phyloP scores from a whole-genome alignment of 768 basidiomycete species.

The Podaxis sp. region DNA sequence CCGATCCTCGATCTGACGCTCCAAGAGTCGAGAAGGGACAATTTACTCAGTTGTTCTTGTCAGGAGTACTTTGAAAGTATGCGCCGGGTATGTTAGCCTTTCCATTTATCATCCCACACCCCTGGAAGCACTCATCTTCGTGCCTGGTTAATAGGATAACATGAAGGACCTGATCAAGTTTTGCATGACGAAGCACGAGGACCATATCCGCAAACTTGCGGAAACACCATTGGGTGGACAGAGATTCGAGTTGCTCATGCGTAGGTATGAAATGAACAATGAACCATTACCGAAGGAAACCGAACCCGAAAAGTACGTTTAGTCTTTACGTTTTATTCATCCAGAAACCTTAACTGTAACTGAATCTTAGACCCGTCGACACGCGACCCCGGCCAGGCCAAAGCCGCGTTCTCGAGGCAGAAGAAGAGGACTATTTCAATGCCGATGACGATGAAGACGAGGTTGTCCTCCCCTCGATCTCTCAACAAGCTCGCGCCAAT shows the following conservation, averaged over 20 bases:
- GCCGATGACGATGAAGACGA: slow-evolving; percentile 73
- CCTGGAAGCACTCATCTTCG: background rate
- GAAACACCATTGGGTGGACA: slow-evolving; percentile 55
- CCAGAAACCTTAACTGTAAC: slow-evolving; percentile 11
- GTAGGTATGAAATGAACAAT: slow-evolving; percentile 89
- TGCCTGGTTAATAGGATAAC: slow-evolving; percentile 60
- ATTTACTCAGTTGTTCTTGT: slow-evolving; percentile 90
- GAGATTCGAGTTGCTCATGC: slow-evolving; percentile 68
- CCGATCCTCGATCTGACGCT: slow-evolving; percentile 83
- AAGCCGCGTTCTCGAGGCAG: slow-evolving; percentile 51
- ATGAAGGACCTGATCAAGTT: slow-evolving; percentile 79
- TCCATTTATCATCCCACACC: background rate
- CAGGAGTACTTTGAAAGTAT: slow-evolving; percentile 94
- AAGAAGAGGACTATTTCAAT: slow-evolving; percentile 95
- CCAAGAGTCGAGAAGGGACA: slow-evolving; percentile 82
- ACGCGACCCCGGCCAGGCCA: slow-evolving; percentile 39
- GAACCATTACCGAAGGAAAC: slow-evolving; percentile 61
- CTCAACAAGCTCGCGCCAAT: slow-evolving; percentile 25
- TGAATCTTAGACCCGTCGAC: slow-evolving; percentile 30
- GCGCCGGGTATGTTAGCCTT: slow-evolving; percentile 57
- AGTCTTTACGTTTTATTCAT: background rate
- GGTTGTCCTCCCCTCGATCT: slow-evolving; percentile 35
- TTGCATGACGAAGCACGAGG: slow-evolving; percentile 75
- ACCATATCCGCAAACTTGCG: slow-evolving; percentile 59
- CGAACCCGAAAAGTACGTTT: slow-evolving; percentile 46